Evolutionary conservation across 768 basidiomycete species (phyloP).

Genomic region (Lactarius akahatsu): DNA sequence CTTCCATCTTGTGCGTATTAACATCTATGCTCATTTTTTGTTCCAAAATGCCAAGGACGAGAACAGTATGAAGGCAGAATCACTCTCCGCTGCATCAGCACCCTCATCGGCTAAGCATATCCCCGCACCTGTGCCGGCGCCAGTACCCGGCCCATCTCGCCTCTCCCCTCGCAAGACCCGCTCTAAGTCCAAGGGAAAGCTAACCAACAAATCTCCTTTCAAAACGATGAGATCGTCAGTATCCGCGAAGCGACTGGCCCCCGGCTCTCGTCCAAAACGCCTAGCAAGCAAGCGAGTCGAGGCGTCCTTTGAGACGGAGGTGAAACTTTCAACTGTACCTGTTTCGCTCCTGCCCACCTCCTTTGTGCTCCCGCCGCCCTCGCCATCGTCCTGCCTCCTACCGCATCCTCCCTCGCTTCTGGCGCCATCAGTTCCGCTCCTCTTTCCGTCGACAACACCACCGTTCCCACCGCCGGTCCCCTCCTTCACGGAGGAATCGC

Average conservation of each 20-base stretch:
- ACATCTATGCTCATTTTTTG: background rate
- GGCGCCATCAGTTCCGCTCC: slow-evolving; percentile 19
- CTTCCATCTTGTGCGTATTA: background rate
- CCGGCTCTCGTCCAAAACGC: slow-evolving; percentile 37
- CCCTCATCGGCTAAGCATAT: background rate
- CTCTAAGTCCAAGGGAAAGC: slow-evolving; percentile 20
- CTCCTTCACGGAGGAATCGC: background rate
- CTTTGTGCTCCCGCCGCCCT: slow-evolving; percentile 78
- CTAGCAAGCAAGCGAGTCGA: slow-evolving; percentile 33
- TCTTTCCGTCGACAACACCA: slow-evolving; percentile 20
- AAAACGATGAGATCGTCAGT: slow-evolving; percentile 30
- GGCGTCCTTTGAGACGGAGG: slow-evolving; percentile 54
- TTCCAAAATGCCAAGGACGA: background rate
- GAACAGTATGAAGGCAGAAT: background rate
- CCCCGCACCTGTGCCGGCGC: background rate
- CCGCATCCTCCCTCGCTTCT: slow-evolving; percentile 44
- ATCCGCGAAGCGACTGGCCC: slow-evolving; percentile 37
- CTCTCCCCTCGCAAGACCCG: slow-evolving; percentile 22
- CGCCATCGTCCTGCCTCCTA: slow-evolving; percentile 65
- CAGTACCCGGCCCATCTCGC: slow-evolving; percentile 16
- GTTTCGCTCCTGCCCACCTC: slow-evolving; percentile 55
- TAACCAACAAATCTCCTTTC: slow-evolving; percentile 12
- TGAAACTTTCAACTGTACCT: slow-evolving; percentile 39
- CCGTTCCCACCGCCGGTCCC: slow-evolving; percentile 13
- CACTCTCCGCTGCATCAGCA: background rate